Base-by-base conservation (phyloP, 2,329 filamentous ascomycete species). In the Allantophomopsis cytisporea region DNA sequence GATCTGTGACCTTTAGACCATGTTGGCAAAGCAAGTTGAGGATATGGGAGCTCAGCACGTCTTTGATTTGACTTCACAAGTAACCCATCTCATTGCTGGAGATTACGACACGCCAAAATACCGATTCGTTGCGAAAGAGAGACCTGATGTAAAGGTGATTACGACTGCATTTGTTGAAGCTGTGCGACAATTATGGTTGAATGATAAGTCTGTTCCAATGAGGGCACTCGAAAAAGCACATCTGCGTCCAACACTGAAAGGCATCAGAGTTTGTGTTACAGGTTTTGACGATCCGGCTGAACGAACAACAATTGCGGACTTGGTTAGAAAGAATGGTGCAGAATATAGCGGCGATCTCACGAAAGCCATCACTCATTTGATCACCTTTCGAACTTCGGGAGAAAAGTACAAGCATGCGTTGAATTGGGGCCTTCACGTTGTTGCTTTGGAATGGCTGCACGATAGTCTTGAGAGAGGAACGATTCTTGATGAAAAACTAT, bases 51-150 rank as follows among this genome's bases (percentile, higher is more conserved):
- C 88, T 38, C 61, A 73, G 43, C 83, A 94, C 68, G 87, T 83
- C 52, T 82, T 87, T 59, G 88, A 98, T 58, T 75, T 98, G 35
- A 96, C 88, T n/a, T 84, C 83, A 41, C 86, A 95, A 58, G 86
- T 94, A 36, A 96, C 91, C 5, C 91, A 98, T 63, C 76, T 98
- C 36, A 73, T 98, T 46, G 85, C 94, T 45, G 91, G 88, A 57
- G 80, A 83, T 52, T 83, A 86, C 52, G 76, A 89, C 56, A 96
- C 89, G 1, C 76, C 83, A 37, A 98, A 98, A 60, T 98, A 98
- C 62, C 82, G 80, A 58, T 94, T 94, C 66, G 89, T 96, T 53
- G 91, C 89, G 39, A 84, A 80, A 54, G 83, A 89, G 57, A 75
- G 91, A 39, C 77, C 81, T 36, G 91, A 98, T 54, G 80, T 98